Conservation (phyloP, 2,329 filamentous ascomycete genomes). For the Colletotrichum sp. region DNA sequence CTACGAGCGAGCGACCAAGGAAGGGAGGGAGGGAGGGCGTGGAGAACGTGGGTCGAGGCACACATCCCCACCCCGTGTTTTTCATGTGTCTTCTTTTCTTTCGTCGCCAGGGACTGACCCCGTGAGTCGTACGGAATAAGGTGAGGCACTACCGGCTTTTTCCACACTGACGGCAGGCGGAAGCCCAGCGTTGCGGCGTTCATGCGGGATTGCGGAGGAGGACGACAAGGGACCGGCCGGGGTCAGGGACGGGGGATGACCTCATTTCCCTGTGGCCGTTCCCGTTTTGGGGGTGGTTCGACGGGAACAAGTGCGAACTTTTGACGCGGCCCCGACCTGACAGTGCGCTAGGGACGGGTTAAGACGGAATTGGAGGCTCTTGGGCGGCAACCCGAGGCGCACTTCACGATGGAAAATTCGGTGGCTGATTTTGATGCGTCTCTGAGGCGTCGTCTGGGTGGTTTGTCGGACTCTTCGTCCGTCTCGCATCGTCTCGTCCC, state of each 20-base stretch:
- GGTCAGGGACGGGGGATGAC: slow-evolving; percentile 12
- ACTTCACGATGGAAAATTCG: neutral
- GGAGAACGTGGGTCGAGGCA: neutral
- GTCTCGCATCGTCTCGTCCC: neutral
- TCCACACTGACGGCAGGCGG: neutral
- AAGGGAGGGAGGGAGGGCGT: neutral
- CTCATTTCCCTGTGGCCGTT: neutral
- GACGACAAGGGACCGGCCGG: slow-evolving; percentile 2
- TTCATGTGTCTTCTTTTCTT: neutral
- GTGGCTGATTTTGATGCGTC: neutral
- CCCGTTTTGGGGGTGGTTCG: neutral
- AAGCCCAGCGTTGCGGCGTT: slow-evolving; percentile 1
- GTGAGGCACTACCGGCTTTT: neutral
- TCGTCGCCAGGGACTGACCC: neutral
- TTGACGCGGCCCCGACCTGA: neutral
- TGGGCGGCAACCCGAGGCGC: slow-evolving; percentile 8
- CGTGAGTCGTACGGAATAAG: neutral
- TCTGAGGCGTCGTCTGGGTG: neutral
- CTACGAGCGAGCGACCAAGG: neutral
- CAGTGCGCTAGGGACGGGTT: neutral
- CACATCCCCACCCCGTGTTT: neutral
- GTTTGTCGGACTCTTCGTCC: neutral
- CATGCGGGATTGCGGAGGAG: slow-evolving; percentile 20
- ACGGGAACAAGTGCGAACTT: neutral
- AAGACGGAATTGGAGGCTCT: neutral